Evolutionary conservation across 805 yeast species (phyloP).

Genomic region (Geotrichum ghanense): DNA sequence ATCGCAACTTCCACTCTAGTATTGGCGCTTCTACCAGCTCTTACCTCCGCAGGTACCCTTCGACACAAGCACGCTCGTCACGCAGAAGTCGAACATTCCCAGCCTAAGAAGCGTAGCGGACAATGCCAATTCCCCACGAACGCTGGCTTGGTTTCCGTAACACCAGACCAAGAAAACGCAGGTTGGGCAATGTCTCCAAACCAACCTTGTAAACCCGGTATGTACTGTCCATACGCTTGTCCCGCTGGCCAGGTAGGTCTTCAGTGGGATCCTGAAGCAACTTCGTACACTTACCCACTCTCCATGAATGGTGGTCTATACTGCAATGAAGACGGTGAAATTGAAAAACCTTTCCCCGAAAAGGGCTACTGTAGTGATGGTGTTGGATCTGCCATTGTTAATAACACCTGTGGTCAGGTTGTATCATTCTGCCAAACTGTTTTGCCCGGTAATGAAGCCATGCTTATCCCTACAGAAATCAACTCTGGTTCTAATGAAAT

Average conservation of each 20-base stretch:
- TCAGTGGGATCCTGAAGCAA: constrained; percentile 76
- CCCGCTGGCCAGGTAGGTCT: constrained; percentile 78
- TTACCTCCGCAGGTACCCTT: not conserved
- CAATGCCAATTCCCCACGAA: constrained; percentile 57
- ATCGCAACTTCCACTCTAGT: not conserved
- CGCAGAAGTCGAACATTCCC: constrained; percentile 3
- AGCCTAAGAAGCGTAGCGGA: constrained; percentile 11
- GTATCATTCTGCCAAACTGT: constrained; percentile 91
- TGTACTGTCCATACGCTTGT: constrained; percentile 86
- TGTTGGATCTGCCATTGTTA: constrained; percentile 55
- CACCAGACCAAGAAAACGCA: constrained; percentile 43
- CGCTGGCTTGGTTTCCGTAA: constrained; percentile 59
- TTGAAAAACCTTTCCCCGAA: constrained; percentile 48
- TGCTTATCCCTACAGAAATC: constrained; percentile 76
- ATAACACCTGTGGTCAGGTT: constrained; percentile 41
- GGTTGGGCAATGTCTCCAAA: constrained; percentile 87
- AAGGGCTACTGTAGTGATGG: constrained; percentile 66
- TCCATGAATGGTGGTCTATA: constrained; percentile 76
- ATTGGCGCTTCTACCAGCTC: not conserved
- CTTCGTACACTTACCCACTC: constrained; percentile 63
- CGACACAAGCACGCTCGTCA: constrained; percentile 3
- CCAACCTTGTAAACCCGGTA: constrained; percentile 60
- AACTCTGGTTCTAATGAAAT: constrained; percentile 36
- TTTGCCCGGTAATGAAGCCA: constrained; percentile 87
- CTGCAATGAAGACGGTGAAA: constrained; percentile 60